Evolutionary conservation across 441 rosid species (phyloP).

Genomic region (Hura crepitans): DNA sequence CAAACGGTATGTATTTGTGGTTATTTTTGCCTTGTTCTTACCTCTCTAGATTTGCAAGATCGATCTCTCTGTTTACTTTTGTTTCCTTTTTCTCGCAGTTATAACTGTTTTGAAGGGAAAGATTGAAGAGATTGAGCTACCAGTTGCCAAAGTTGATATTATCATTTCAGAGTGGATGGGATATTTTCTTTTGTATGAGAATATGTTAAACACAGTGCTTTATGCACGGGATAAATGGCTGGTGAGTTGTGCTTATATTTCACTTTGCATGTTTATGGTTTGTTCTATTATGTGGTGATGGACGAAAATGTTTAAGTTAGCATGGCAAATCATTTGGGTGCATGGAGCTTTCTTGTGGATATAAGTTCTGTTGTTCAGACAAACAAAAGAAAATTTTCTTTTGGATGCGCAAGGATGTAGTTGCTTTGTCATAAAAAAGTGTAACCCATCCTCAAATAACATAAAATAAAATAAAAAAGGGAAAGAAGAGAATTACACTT

Average conservation of each 20-base stretch:
- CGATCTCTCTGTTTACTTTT: not conserved
- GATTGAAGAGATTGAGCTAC: constrained; percentile 94
- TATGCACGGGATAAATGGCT: constrained; percentile 99
- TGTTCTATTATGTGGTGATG: not conserved
- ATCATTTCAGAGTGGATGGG: constrained; percentile 99
- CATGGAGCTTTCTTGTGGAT: not conserved
- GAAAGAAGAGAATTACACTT: not conserved
- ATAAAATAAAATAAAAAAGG: not conserved
- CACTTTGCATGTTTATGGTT: constrained; percentile 1
- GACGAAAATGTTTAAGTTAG: not conserved
- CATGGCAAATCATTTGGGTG: not conserved
- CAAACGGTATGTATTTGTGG: constrained; percentile 47
- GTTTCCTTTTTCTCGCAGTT: constrained; percentile 39
- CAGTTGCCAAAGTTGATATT: constrained; percentile 80
- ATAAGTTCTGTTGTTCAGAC: no score
- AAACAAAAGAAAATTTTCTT: not conserved
- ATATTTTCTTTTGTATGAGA: constrained; percentile 88
- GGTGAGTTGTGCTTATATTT: constrained; percentile 44
- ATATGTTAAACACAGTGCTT: constrained; percentile 85
- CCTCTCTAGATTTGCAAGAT: not conserved
- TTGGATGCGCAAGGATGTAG: not conserved
- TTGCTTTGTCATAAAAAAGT: not conserved
- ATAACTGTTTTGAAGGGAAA: constrained; percentile 95
- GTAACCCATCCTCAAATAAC: not conserved
- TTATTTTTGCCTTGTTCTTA: not conserved